These are phyloP conservation scores for Uromyces viciae-fabae DNA, from an alignment of 1,284 basidiomycete genomes.

Conservation along the genomic window DNA sequence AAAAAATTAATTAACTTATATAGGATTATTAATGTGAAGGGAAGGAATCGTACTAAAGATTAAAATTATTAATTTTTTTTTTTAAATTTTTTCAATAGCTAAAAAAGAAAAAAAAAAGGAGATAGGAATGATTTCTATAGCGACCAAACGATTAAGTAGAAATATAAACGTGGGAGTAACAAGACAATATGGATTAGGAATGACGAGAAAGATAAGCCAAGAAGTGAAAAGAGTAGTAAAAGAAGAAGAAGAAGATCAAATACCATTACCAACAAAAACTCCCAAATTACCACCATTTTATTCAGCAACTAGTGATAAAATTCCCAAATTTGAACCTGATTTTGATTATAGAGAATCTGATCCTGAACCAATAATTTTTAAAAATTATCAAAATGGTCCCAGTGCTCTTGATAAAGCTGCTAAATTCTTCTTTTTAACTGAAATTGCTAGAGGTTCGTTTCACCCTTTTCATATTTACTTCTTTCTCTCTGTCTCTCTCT, in stretches of 20 bases:
- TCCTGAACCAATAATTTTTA: constrained; percentile 43
- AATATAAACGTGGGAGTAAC: too few relatives aligned
- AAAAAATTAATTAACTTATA: too few relatives aligned
- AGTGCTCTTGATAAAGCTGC: constrained; percentile 91
- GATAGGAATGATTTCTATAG: too few relatives aligned
- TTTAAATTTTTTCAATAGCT: too few relatives aligned
- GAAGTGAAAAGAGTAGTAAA: too few relatives aligned
- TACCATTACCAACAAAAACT: constrained; percentile 20
- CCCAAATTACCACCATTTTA: constrained; percentile 39
- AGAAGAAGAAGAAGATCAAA: not conserved
- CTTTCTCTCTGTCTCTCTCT: not conserved
- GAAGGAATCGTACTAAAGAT: too few relatives aligned
- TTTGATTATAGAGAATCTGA: constrained; percentile 33
- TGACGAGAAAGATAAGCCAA: too few relatives aligned
- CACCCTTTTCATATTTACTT: constrained; percentile 5
- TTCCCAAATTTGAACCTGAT: constrained; percentile 25
- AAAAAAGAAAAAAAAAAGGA: too few relatives aligned
- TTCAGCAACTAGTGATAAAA: not conserved
- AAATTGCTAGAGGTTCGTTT: constrained; percentile 80
- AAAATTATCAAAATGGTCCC: constrained; percentile 64
- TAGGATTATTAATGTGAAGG: too few relatives aligned
- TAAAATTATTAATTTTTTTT: too few relatives aligned
- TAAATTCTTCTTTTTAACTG: constrained; percentile 97
- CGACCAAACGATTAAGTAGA: too few relatives aligned
- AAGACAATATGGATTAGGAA: too few relatives aligned